Evolutionary conservation across 331 rosid species (phyloP).

Genomic region (Erythrophleum ivorense): DNA sequence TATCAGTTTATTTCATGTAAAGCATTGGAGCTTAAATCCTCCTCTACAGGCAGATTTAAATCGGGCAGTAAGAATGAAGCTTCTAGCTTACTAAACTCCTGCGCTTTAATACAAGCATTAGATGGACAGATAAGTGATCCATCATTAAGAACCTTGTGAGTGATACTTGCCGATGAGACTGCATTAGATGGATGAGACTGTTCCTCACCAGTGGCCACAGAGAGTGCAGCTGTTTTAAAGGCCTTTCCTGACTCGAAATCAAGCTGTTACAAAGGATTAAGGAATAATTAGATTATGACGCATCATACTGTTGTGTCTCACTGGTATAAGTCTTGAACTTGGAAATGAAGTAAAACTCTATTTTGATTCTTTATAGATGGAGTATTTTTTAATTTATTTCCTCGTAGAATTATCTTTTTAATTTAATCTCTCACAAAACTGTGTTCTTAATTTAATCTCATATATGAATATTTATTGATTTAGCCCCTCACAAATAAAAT

Average conservation of each 20-base stretch:
- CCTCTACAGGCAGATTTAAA: constrained; percentile 74
- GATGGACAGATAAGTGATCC: constrained; percentile 27
- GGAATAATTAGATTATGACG: constrained; percentile 37
- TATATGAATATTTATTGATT: no score
- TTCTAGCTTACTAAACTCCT: constrained; percentile 50
- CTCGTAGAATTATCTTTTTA: no score
- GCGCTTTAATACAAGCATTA: constrained; percentile 44
- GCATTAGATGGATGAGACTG: constrained; percentile 34
- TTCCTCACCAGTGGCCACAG: constrained; percentile 33
- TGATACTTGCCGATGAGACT: constrained; percentile 13
- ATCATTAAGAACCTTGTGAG: constrained; percentile 34
- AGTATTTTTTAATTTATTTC: background rate
- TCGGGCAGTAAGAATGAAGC: constrained; percentile 66
- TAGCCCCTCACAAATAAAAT: no score
- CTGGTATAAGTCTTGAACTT: background rate
- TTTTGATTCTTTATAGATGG: background rate
- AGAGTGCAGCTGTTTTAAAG: constrained; percentile 28
- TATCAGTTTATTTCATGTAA: constrained; percentile 46
- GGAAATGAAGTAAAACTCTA: background rate
- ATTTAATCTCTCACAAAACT: no score
- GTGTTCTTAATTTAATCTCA: no score
- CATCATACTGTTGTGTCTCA: background rate
- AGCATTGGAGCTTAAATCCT: constrained; percentile 39
- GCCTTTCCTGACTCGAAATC: constrained; percentile 52
- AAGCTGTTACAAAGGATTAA: constrained; percentile 48